phyloP scores from a whole-genome alignment of 2,329 filamentous ascomycete species.

The Monosporascus sp. region DNA sequence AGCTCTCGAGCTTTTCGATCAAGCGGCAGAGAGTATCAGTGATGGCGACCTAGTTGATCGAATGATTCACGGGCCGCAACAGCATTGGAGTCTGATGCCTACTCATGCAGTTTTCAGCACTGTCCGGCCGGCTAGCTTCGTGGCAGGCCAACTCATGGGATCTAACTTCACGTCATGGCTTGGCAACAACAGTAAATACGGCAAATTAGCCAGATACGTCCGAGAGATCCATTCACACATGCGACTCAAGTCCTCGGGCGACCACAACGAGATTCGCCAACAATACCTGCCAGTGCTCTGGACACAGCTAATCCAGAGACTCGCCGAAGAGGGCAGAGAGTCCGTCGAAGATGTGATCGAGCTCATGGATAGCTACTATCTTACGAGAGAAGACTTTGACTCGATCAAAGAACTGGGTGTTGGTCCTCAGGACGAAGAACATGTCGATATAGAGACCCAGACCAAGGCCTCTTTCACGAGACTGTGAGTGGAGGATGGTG shows the following conservation, averaged over 20 bases:
- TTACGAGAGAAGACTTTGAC: slow-evolving; percentile 93
- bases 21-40: slow-evolving; percentile 91
- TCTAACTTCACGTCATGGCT: slow-evolving; percentile 87
- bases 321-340: slow-evolving; percentile 77
- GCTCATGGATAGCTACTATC: slow-evolving; percentile 93
- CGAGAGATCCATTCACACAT: slow-evolving; percentile 98
- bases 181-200: slow-evolving; percentile 86
- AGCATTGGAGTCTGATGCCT: slow-evolving; percentile 98
- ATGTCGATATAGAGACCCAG: slow-evolving; percentile 73
- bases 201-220: slow-evolving; percentile 71
- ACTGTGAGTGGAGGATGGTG: slow-evolving; percentile 53
- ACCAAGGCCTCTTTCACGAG: slow-evolving; percentile 88
- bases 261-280: slow-evolving; percentile 89
- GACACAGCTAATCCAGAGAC: slow-evolving; percentile 68
- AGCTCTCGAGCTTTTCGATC: slow-evolving; percentile 76
- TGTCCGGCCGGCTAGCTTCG: slow-evolving; percentile 82
- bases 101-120: slow-evolving; percentile 94
- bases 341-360: slow-evolving; percentile 78
- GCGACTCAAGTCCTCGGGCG: slow-evolving; percentile 83
- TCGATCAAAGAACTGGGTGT: slow-evolving; percentile 87
- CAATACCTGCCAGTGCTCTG: slow-evolving; percentile 89
- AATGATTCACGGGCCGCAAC: slow-evolving; percentile 97
- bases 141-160: slow-evolving; percentile 70
- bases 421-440: slow-evolving; percentile 72
- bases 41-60: slow-evolving; percentile 93